phyloP scores from a whole-genome alignment of 192 early-diverging fungal genomes.

The Pilobolus umbonatus region DNA sequence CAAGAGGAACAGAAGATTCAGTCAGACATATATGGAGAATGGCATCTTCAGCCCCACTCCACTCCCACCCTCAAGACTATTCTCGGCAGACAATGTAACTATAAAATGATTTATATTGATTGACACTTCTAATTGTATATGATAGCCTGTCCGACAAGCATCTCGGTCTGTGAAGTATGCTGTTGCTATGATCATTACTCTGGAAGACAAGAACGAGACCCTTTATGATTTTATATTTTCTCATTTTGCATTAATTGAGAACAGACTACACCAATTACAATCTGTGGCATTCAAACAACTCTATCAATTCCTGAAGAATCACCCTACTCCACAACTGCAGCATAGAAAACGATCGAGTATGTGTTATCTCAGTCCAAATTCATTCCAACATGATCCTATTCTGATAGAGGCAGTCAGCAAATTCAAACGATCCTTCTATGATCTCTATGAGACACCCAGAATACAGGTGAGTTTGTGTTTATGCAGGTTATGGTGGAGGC shows the following conservation, averaged over 20 bases:
- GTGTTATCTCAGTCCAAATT: constrained; percentile 31
- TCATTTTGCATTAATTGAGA: constrained; percentile 55
- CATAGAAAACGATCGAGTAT: not conserved
- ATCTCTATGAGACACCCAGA: constrained; percentile 49
- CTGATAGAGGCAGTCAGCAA: constrained; percentile 40
- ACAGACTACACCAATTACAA: constrained; percentile 50
- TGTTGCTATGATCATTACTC: constrained; percentile 45
- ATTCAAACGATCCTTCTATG: constrained; percentile 41
- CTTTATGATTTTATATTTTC: constrained; percentile 53
- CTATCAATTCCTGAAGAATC: constrained; percentile 17
- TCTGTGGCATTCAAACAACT: constrained; percentile 40
- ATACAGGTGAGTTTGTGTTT: constrained; percentile 41
- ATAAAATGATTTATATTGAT: not conserved
- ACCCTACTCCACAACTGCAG: not conserved
- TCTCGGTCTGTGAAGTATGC: constrained; percentile 48
- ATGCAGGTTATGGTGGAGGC: not conserved
- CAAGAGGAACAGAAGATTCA: constrained; percentile 40
- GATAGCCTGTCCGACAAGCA: constrained; percentile 27
- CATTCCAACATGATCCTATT: constrained; percentile 45
- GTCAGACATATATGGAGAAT: constrained; percentile 54
- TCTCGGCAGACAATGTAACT: not conserved
- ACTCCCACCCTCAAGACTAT: constrained; percentile 37
- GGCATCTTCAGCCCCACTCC: constrained; percentile 52
- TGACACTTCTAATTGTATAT: not conserved
- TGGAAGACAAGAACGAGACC: constrained; percentile 38